Base-by-base conservation (phyloP, 2,329 filamentous ascomycete species). In the Phyllachora maydis region DNA sequence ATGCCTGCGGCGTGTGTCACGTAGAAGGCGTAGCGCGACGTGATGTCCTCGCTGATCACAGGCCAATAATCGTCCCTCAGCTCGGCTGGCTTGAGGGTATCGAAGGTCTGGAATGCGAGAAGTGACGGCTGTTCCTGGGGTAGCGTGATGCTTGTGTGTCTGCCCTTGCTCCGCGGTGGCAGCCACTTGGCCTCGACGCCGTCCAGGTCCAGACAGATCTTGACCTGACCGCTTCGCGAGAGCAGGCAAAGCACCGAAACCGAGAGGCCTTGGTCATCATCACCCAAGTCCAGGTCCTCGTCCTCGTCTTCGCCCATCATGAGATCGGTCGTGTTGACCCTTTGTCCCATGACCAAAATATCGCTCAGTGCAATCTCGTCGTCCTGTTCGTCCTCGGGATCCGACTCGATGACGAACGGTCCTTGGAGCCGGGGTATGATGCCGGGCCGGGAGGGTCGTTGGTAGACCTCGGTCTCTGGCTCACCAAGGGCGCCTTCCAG, bases 171-270 rank as follows among this genome's bases (percentile, higher is more conserved):
- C 27, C 56, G 61, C 5, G 63, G 61, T 1, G 64, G 64, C 11
- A 73, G 46, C 67, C 67, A 73, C 37, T 70, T 61, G n/a, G 67
- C 67, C 38, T 72, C 59, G 10, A 71, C 54, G 2, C 65, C 65
- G 7, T 68, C 58, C 3, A 67, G 35, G 33, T 73, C 67, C 8
- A 73, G 48, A 33, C 65, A 71, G 18, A 73, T 49, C 20, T 64
- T 56, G 26, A 71, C 48, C 35, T 64, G 63, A 4, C 67, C 67
- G 32, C 61, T 68, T 3, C 57, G 62, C 2, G 65, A 65, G 2
- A 72, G 47, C 6, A 72, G 42, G 35, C 66, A 71, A 21, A 73
- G 39, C 16, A 71, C 47, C 4, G 61, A 52, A 14, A 72, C 44
- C 2, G 67, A 73, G 11, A 71, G 43, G 4, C 67, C 67, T n/a